Percentiles rank a stretch among this genome's conserved stretches.
Conservation (phyloP, 163 green algal species). For the Volvox carteri region DNA sequence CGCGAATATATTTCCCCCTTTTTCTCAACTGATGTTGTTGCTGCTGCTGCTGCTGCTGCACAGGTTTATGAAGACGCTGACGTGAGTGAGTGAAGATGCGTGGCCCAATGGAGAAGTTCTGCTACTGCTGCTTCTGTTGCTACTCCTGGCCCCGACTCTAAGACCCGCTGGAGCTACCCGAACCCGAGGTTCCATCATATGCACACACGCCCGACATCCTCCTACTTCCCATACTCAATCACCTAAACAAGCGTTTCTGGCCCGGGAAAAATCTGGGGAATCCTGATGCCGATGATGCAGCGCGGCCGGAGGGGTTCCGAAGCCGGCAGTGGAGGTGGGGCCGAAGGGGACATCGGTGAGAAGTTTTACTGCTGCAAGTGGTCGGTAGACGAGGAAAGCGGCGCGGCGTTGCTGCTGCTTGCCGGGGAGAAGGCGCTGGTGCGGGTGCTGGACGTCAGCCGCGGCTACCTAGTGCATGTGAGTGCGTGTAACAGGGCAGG, state of each 20-base stretch:
- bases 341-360: slow-evolving; percentile 67
- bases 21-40: background rate
- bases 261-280: too few species aligned
- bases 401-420: slow-evolving; percentile 82
- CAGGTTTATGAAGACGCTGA: slow-evolving; percentile 79
- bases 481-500: slow-evolving; percentile 9
- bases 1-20: too few species aligned
- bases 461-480: slow-evolving; percentile 63
- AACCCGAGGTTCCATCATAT: too few species aligned
- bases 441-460: slow-evolving; percentile 78
- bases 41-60: too few species aligned
- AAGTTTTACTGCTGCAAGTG: slow-evolving; percentile 87
- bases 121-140: too few species aligned
- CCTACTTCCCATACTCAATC: too few species aligned
- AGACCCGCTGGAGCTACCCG: too few species aligned
- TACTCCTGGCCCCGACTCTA: too few species aligned
- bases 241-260: too few species aligned
- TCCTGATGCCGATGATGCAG: background rate
- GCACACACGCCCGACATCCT: too few species aligned
- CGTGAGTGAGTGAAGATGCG: too few species aligned
- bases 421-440: slow-evolving; percentile 83
- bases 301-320: slow-evolving; percentile 30
- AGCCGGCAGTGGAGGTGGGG: slow-evolving; percentile 15
- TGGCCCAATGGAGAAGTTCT: too few species aligned
- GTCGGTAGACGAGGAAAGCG: slow-evolving; percentile 65